Conservation (phyloP, 345 rosid species). For the Ceriops tagal region DNA sequence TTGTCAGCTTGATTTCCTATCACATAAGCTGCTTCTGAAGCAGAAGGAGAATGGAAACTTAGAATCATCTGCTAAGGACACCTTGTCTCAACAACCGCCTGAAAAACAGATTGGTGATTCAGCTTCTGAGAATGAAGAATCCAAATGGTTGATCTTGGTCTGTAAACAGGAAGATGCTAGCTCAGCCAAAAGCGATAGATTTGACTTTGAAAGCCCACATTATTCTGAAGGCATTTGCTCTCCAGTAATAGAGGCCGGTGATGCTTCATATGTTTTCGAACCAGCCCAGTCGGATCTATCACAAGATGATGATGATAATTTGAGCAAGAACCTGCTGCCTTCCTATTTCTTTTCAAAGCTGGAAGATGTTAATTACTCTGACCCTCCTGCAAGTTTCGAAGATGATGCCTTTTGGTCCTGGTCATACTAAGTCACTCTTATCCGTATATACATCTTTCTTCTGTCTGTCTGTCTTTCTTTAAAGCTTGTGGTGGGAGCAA, state of each 20-base stretch:
- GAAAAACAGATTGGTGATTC: slow-evolving; percentile 15
- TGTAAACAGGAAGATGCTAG: slow-evolving; percentile 30
- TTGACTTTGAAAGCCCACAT: slow-evolving; percentile 37
- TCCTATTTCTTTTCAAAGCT: slow-evolving; percentile 29
- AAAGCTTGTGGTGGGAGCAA: slow-evolving; percentile 8
- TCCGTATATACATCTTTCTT: background rate
- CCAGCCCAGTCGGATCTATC: slow-evolving; percentile 32
- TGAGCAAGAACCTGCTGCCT: slow-evolving; percentile 27
- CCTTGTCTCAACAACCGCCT: slow-evolving; percentile 10
- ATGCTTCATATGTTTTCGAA: slow-evolving; percentile 29
- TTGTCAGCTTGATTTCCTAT: slow-evolving; percentile 22
- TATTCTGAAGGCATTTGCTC: slow-evolving; percentile 51
- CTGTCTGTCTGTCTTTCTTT: background rate
- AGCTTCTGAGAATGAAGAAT: slow-evolving; percentile 16
- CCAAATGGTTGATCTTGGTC: slow-evolving; percentile 14
- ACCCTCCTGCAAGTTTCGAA: slow-evolving; percentile 28
- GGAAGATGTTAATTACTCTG: slow-evolving; percentile 36
- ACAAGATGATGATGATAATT: slow-evolving; percentile 33
- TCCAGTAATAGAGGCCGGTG: slow-evolving; percentile 25
- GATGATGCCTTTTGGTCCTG: slow-evolving; percentile 34
- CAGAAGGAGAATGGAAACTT: slow-evolving; percentile 14
- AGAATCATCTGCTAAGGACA: slow-evolving; percentile 19
- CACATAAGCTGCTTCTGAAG: slow-evolving; percentile 13
- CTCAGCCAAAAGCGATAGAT: slow-evolving; percentile 26
- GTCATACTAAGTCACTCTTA: slow-evolving; percentile 19